phyloP scores from a whole-genome alignment of 2,329 filamentous ascomycete species.

The Fusarium sp. region DNA sequence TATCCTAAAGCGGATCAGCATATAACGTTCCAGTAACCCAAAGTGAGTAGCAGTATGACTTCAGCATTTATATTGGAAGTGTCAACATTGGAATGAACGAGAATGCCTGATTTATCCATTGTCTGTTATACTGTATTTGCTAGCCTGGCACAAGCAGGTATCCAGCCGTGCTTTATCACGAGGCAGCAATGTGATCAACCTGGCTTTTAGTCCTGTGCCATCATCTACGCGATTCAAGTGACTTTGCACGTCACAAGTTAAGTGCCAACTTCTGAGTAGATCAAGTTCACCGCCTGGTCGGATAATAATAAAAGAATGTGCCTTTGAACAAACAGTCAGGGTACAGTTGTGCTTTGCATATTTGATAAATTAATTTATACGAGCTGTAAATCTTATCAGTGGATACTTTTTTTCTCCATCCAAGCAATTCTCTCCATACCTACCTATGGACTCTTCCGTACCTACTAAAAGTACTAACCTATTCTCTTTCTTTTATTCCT shows the following conservation, averaged over 20 bases:
- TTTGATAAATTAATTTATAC: not conserved
- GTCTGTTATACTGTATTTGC: not conserved
- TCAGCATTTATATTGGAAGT: not conserved
- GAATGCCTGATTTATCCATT: not conserved
- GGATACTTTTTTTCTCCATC: slow-evolving; percentile 11
- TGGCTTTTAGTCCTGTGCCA: slow-evolving; percentile 7
- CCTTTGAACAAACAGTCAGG: not conserved
- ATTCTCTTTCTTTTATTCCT: slow-evolving; percentile 1
- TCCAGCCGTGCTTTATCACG: slow-evolving; percentile 22
- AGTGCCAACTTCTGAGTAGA: not conserved
- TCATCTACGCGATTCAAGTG: slow-evolving; percentile 36
- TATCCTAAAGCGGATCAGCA: slow-evolving; percentile 3
- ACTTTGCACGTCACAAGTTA: slow-evolving; percentile 38
- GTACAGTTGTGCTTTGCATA: not conserved
- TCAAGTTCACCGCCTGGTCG: slow-evolving; percentile 13
- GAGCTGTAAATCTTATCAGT: slow-evolving; percentile 28
- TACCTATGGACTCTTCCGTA: too few species aligned
- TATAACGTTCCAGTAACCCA: not conserved
- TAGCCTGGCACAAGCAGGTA: not conserved
- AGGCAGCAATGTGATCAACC: slow-evolving; percentile 7
- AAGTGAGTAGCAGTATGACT: not conserved
- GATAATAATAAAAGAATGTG: not conserved
- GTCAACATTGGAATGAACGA: slow-evolving; percentile 14
- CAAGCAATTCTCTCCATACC: slow-evolving; percentile 19
- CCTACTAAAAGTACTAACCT: not conserved